Percentiles rank a stretch among this genome's conserved stretches.
Conservation (phyloP, 495 filamentous ascomycete genomes). For the Sordaria brevicollis region DNA sequence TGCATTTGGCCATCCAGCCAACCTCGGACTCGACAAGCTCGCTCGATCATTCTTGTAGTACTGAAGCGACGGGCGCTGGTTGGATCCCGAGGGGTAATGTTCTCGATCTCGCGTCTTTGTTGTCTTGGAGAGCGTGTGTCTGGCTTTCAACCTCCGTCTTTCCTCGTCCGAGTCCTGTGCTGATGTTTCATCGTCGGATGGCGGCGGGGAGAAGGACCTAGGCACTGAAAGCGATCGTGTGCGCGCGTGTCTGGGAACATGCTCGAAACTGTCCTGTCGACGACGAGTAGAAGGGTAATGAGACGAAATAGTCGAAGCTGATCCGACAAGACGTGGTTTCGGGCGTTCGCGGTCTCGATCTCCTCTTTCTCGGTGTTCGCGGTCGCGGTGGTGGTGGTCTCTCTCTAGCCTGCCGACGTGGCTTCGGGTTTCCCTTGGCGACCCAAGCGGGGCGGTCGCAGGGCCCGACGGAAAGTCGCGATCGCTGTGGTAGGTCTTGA, state of each 20-base stretch:
- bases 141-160: neutral
- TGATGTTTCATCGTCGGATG: neutral
- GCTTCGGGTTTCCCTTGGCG: neutral
- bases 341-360: neutral
- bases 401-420: neutral
- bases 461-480: neutral
- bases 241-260: neutral
- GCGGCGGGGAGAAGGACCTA: neutral
- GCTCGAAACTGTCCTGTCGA: neutral
- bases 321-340: neutral
- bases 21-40: slow-evolving; percentile 2
- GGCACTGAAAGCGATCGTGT: neutral
- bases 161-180: neutral
- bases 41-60: slow-evolving; percentile 13
- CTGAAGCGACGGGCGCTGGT: neutral
- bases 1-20: slow-evolving; percentile 1
- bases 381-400: neutral
- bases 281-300: neutral
- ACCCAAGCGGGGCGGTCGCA: neutral
- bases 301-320: neutral
- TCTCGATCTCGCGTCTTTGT: neutral
- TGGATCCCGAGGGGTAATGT: neutral
- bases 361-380: neutral
- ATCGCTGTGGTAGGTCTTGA: slow-evolving; percentile 2
- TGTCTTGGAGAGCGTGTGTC: neutral